These are phyloP conservation scores for Corymbia citriodora DNA, from an alignment of 441 rosid species.

Conservation along the genomic window DNA sequence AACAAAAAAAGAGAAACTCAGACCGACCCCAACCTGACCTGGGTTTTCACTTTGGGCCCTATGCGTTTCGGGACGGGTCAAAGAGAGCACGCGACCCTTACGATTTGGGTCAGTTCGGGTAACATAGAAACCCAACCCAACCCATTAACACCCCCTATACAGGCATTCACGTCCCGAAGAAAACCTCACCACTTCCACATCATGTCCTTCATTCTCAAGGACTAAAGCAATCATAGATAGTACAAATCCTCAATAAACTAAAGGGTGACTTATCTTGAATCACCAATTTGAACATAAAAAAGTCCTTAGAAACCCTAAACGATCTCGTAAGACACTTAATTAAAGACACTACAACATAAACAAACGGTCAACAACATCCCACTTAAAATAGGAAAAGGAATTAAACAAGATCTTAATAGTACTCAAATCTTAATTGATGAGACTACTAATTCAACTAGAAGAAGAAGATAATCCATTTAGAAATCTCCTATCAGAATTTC, in stretches of 20 bases:
- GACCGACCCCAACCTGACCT: too few species aligned
- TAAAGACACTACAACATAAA: neutral
- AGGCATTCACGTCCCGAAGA: neutral
- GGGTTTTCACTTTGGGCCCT: too few species aligned
- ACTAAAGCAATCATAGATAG: neutral
- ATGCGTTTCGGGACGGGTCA: neutral
- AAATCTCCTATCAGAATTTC: neutral
- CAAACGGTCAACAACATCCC: neutral
- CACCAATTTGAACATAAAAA: neutral
- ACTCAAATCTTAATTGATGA: neutral
- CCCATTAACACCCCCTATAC: neutral
- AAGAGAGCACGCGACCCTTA: fast-evolving
- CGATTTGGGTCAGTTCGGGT: fast-evolving
- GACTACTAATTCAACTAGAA: neutral
- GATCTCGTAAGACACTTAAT: neutral
- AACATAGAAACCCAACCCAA: neutral
- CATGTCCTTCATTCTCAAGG: neutral
- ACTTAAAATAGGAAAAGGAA: neutral
- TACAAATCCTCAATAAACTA: neutral
- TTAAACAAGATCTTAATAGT: neutral
- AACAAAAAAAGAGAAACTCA: too few species aligned
- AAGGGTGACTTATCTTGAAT: neutral
- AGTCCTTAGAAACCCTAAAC: neutral
- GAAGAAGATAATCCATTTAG: neutral
- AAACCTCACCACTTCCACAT: neutral